phyloP scores from a whole-genome alignment of 345 rosid genomes.

The Boechera stricta region DNA sequence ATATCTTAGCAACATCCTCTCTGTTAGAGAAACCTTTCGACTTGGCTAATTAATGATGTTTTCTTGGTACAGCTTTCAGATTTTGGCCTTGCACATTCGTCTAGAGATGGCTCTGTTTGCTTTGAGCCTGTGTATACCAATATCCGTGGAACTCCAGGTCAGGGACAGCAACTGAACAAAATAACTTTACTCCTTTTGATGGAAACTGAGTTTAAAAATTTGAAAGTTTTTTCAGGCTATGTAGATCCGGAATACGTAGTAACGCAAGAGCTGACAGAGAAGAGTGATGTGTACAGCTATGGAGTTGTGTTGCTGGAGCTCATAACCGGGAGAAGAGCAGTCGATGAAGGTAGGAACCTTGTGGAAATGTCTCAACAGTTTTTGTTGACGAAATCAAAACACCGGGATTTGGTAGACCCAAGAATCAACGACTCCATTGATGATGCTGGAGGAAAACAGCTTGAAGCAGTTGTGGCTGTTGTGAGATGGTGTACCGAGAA shows the following conservation, averaged over 20 bases:
- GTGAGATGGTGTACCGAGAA: conserved; percentile 89
- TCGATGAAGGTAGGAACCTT: conserved; percentile 73
- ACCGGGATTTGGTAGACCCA: conserved; percentile 69
- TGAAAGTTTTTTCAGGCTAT: conserved; percentile 60
- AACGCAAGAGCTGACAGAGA: conserved; percentile 88
- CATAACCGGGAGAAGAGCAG: conserved; percentile 70
- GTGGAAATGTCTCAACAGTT: conserved; percentile 69
- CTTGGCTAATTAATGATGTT: conserved; percentile 20
- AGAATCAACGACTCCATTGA: conserved; percentile 59
- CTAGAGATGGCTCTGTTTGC: conserved; percentile 84
- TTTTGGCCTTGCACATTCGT: conserved; percentile 91
- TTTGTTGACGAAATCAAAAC: conserved; percentile 59
- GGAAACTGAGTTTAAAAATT: not conserved
- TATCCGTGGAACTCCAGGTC: conserved; percentile 95
- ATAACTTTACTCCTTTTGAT: conserved; percentile 8
- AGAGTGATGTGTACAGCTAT: conserved; percentile 87
- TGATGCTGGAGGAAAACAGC: conserved; percentile 55
- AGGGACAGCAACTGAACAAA: conserved; percentile 32
- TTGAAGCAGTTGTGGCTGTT: conserved; percentile 57
- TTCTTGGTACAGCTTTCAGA: conserved; percentile 77
- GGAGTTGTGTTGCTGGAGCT: conserved; percentile 88
- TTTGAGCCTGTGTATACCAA: conserved; percentile 89
- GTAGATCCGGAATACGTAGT: conserved; percentile 91
- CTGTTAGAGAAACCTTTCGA: not conserved
- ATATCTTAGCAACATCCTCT: conserved; percentile 48